These are phyloP conservation scores for Corchorus olitorius DNA, from an alignment of 345 rosid genomes.

Conservation along the genomic window DNA sequence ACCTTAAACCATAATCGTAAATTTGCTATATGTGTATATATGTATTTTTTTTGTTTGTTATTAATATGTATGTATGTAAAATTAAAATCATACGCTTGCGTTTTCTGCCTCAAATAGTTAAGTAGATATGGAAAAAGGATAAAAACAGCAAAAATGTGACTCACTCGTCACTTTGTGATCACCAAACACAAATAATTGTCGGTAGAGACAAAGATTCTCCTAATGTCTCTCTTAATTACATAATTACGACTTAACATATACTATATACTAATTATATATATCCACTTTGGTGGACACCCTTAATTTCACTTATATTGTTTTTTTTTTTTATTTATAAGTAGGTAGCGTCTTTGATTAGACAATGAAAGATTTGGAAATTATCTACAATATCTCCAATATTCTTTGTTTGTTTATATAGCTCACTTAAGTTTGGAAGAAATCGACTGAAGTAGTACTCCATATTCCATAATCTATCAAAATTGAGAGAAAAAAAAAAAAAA, in stretches of 20 bases:
- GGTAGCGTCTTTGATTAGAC: neutral
- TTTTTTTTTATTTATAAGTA: neutral
- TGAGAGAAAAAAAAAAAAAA: no score
- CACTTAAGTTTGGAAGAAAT: no score
- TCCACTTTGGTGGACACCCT: neutral
- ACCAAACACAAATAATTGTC: neutral
- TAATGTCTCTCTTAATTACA: neutral
- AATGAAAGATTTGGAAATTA: neutral
- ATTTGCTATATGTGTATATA: no score
- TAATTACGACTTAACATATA: neutral
- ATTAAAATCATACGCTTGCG: no score
- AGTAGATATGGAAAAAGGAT: neutral
- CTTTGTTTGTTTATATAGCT: neutral
- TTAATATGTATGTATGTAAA: no score
- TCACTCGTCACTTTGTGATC: neutral
- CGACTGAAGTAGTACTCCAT: no score
- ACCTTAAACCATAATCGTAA: no score
- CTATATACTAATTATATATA: neutral
- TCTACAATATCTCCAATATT: neutral
- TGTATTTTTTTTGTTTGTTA: no score
- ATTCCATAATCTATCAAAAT: no score
- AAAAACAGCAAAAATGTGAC: neutral
- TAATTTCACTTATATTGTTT: neutral
- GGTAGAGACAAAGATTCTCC: constrained; percentile 2
- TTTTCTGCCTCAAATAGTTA: neutral